A percentile compares a stretch with the other conserved stretches of the same genome.
Conservation (phyloP, 768 basidiomycete genomes). For the Termitomyces sp. region DNA sequence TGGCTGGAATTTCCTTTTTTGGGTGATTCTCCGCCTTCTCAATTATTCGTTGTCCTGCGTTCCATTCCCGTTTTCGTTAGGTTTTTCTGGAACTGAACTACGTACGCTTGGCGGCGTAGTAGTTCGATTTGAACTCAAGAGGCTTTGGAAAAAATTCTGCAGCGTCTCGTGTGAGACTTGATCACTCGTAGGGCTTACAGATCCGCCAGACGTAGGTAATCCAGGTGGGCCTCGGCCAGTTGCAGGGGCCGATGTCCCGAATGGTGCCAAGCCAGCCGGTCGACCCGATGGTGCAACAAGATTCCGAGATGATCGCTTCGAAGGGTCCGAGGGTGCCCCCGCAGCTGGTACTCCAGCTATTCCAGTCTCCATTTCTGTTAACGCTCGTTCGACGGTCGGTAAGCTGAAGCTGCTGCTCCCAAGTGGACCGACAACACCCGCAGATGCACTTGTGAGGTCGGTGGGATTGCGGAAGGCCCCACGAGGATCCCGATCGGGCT, state of each 20-base stretch:
- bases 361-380: slow-evolving; percentile 82
- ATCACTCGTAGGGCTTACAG: slow-evolving; percentile 43
- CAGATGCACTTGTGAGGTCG: slow-evolving; percentile 47
- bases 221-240: slow-evolving; percentile 30
- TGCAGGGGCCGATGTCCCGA: slow-evolving; percentile 28
- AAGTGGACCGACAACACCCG: slow-evolving; percentile 91
- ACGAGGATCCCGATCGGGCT: slow-evolving; percentile 85
- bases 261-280: slow-evolving; percentile 33
- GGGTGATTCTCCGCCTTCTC: not conserved
- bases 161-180: slow-evolving; percentile 78
- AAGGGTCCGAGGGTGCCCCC: slow-evolving; percentile 17
- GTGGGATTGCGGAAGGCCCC: slow-evolving; percentile 78
- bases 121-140: slow-evolving; percentile 53
- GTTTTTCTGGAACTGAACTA: slow-evolving; percentile 18
- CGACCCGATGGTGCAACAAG: slow-evolving; percentile 27
- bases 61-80: slow-evolving; percentile 27
- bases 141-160: slow-evolving; percentile 83
- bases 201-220: slow-evolving; percentile 28
- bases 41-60: slow-evolving; percentile 24
- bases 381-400: slow-evolving; percentile 82
- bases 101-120: not conserved
- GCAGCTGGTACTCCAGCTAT: slow-evolving; percentile 26
- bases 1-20: slow-evolving; percentile 19
- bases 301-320: slow-evolving; percentile 19
- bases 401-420: slow-evolving; percentile 81